These are phyloP conservation scores for Mycotypha africana DNA, from an alignment of 371 early-diverging fungal genomes.

Conservation along the genomic window DNA sequence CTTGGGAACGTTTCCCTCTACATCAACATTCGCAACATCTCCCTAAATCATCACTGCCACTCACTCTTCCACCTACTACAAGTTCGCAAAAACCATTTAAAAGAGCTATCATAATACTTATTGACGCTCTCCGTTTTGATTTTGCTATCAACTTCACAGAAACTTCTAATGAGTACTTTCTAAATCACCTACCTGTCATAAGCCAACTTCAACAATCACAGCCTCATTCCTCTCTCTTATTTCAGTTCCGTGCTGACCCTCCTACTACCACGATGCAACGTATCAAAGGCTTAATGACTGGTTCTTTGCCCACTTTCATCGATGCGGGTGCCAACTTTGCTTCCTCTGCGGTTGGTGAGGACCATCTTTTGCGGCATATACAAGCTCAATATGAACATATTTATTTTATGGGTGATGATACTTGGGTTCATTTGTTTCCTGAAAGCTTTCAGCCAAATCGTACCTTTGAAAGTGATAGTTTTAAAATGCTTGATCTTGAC, in stretches of 20 bases:
- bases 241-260: slow-evolving; percentile 89
- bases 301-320: slow-evolving; percentile 88
- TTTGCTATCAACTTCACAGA: slow-evolving; percentile 28
- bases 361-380: slow-evolving; percentile 66
- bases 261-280: slow-evolving; percentile 97
- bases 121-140: slow-evolving; percentile 94
- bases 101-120: slow-evolving; percentile 65
- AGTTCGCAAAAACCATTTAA: not conserved
- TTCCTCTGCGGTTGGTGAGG: slow-evolving; percentile 76
- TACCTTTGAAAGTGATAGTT: slow-evolving; percentile 75
- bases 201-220: slow-evolving; percentile 41
- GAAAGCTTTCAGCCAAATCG: slow-evolving; percentile 51
- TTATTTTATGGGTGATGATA: slow-evolving; percentile 90
- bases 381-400: slow-evolving; percentile 41
- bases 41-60: not conserved
- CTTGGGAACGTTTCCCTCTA: slow-evolving; percentile 38
- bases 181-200: slow-evolving; percentile 74
- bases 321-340: slow-evolving; percentile 95
- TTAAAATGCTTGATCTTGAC: slow-evolving; percentile 91
- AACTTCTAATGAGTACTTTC: slow-evolving; percentile 46
- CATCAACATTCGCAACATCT: too few species aligned
- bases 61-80: not conserved
- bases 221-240: slow-evolving; percentile 68
- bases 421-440: slow-evolving; percentile 87
- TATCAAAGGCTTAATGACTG: slow-evolving; percentile 88